phyloP scores from a whole-genome alignment of 192 early-diverging fungal genomes.

The Chytriomyces sp. region DNA sequence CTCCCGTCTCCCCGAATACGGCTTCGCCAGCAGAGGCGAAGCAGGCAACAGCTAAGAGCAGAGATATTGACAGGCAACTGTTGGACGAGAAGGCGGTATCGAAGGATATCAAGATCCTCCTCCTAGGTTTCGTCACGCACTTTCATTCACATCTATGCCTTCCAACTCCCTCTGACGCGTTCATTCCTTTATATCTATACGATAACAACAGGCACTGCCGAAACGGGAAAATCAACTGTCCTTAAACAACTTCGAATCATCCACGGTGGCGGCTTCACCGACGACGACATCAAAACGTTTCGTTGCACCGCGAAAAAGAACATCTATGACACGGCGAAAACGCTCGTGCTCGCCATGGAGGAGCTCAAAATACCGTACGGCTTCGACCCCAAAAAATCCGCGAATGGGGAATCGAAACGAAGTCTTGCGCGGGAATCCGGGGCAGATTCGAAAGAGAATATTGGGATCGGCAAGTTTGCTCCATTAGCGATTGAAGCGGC shows the following conservation, averaged over 20 bases:
- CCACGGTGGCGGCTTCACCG: conserved; percentile 89
- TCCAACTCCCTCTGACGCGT: not conserved
- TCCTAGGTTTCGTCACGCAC: conserved; percentile 56
- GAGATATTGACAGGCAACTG: conserved; percentile 89
- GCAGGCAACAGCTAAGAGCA: conserved; percentile 79
- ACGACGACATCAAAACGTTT: conserved; percentile 86
- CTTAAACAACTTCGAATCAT: conserved; percentile 98
- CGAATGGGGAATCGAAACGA: not conserved
- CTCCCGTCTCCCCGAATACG: not conserved
- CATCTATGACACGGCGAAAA: conserved; percentile 90
- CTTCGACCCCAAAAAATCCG: conserved; percentile 10
- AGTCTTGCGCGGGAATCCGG: not conserved
- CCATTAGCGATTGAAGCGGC: not conserved
- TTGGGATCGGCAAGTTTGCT: not conserved
- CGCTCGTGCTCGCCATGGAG: conserved; percentile 96
- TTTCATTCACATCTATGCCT: not conserved
- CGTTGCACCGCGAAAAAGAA: conserved; percentile 93
- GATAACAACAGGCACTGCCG: conserved; percentile 74
- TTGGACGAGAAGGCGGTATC: conserved; percentile 54
- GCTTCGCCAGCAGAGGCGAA: not conserved
- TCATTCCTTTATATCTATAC: not conserved
- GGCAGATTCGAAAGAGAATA: conserved; percentile 1
- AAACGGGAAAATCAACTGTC: conserved; percentile 96
- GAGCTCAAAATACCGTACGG: conserved; percentile 34
- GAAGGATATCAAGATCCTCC: conserved; percentile 73